Evolutionary conservation across 2,329 filamentous ascomycete species (phyloP).

Genomic region (Calonectria montana): DNA sequence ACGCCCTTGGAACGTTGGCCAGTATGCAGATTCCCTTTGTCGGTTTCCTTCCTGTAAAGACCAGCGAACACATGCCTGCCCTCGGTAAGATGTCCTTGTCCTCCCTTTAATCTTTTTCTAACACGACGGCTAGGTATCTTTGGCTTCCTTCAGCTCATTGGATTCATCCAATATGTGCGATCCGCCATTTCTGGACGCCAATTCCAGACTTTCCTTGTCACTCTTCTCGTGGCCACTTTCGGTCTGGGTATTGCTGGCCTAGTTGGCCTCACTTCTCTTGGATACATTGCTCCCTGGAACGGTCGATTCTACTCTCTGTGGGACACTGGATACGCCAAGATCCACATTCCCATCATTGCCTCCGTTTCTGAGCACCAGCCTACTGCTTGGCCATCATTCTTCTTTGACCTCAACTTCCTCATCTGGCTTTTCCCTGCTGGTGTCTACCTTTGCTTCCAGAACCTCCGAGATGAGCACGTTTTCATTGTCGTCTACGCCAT

Average conservation of each 20-base stretch:
- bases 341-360: constrained; percentile 98
- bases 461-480: constrained; percentile 94
- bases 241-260: constrained; percentile 78
- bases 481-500: constrained; percentile 98
- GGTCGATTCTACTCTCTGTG: constrained; percentile 99
- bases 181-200: constrained; percentile 91
- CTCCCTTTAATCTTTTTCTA: constrained; percentile 5
- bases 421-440: constrained; percentile 99
- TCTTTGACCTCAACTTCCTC: constrained; percentile 97
- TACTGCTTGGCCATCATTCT: constrained; percentile 98
- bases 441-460: constrained; percentile 97
- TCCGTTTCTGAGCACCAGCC: constrained; percentile 99
- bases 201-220: constrained; percentile 89
- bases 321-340: constrained; percentile 99
- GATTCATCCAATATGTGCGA: constrained; percentile 90
- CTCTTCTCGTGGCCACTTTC: constrained; percentile 80
- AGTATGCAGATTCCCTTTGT: constrained; percentile 99
- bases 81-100: constrained; percentile 68
- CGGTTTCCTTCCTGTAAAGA: constrained; percentile 94
- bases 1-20: constrained; percentile 92
- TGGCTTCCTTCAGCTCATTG: constrained; percentile 92
- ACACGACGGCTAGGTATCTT: constrained; percentile 77
- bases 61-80: constrained; percentile 98
- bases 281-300: constrained; percentile 96
- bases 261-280: constrained; percentile 87